A percentile compares a stretch with the other conserved stretches of the same genome.
phyloP scores from a whole-genome alignment of 179 eudicot genomes.

The Carnegiea gigantea region DNA sequence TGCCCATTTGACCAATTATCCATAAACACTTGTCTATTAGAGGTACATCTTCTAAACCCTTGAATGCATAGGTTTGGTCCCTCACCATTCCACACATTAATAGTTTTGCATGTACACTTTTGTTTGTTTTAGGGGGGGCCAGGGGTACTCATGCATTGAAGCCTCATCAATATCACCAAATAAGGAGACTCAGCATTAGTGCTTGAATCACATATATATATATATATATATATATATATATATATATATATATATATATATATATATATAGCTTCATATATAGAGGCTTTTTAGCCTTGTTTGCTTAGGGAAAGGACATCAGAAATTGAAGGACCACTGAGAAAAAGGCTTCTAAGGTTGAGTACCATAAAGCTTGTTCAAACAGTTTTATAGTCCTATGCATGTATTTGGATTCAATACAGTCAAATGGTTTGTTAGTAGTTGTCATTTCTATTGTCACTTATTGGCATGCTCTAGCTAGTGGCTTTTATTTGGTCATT shows the following conservation, averaged over 20 bases:
- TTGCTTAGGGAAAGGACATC: conserved; percentile 21
- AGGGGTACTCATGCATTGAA: conserved; percentile 5
- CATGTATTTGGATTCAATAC: background rate
- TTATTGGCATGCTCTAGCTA: background rate
- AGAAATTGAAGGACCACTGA: conserved; percentile 17
- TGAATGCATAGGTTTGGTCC: background rate
- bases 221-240: background rate
- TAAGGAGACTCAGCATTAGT: conserved; percentile 2
- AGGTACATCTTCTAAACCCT: too few relatives aligned
- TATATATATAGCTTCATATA: background rate
- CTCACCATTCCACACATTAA: conserved; percentile 1
- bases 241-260: background rate
- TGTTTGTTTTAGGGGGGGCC: conserved; percentile 11
- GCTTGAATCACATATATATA: background rate
- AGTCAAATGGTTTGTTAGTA: background rate
- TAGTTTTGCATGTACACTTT: conserved; percentile 16
- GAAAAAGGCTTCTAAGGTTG: background rate
- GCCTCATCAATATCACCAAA: conserved; percentile 4
- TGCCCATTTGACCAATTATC: too few relatives aligned
- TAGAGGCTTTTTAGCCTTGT: background rate
- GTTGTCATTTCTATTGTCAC: conserved; percentile 1
- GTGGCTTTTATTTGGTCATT: conserved; percentile 5
- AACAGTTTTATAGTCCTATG: background rate
- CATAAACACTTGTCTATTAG: too few relatives aligned
- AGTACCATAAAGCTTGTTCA: background rate